These are phyloP conservation scores for Boehmeria nivea DNA, from an alignment of 306 rosid genomes.

Conservation along the genomic window DNA sequence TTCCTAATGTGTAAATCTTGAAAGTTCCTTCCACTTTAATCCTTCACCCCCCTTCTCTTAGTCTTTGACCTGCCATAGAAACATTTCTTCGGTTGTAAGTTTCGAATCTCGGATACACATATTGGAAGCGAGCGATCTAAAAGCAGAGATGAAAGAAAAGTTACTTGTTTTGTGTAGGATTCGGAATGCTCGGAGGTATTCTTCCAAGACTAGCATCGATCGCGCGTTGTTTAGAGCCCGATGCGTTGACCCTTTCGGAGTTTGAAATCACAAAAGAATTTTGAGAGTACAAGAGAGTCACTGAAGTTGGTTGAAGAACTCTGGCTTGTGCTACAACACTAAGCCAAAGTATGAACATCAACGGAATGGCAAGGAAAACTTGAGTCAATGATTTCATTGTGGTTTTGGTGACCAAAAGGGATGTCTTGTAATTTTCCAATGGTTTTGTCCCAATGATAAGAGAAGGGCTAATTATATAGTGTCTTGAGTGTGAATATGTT, in stretches of 20 bases:
- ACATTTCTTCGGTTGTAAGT: conserved; percentile 17
- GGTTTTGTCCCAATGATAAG: conserved; percentile 36
- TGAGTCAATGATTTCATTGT: conserved; percentile 48
- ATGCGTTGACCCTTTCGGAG: conserved; percentile 9
- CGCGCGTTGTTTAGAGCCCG: conserved; percentile 19
- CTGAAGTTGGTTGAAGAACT: conserved; percentile 25
- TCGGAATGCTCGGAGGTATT: conserved; percentile 74
- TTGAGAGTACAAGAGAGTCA: conserved; percentile 21
- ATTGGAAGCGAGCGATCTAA: no score
- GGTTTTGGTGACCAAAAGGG: conserved; percentile 35
- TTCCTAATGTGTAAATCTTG: not conserved
- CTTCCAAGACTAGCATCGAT: conserved; percentile 46
- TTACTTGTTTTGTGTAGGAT: conserved; percentile 86
- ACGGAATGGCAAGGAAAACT: conserved; percentile 32
- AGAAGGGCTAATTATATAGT: conserved; percentile 20
- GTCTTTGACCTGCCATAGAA: conserved; percentile 49
- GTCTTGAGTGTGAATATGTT: not conserved
- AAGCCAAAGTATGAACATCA: conserved; percentile 33
- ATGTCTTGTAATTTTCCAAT: conserved; percentile 31
- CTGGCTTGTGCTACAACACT: conserved; percentile 42
- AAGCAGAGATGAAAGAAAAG: conserved; percentile 4
- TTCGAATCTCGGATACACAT: no score
- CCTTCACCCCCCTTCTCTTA: conserved; percentile 33
- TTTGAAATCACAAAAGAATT: conserved; percentile 9
- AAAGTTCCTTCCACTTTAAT: conserved; percentile 7